phyloP scores from a whole-genome alignment of 768 basidiomycete genomes.

The Tylopilus balloui region DNA sequence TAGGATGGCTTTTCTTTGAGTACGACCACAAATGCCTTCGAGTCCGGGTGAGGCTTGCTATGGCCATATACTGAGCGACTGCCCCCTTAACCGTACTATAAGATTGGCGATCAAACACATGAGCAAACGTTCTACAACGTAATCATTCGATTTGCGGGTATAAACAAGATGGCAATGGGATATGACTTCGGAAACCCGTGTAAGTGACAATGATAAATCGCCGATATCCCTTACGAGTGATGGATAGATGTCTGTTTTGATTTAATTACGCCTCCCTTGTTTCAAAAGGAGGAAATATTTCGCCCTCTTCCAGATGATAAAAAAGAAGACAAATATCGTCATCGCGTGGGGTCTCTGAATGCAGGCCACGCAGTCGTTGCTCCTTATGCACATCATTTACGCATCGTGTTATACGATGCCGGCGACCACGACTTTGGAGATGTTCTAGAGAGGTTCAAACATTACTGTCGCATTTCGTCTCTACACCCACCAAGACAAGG shows the following conservation, averaged over 20 bases:
- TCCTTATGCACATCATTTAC: conserved; percentile 68
- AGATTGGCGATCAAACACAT: conserved; percentile 54
- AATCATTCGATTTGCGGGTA: conserved; percentile 51
- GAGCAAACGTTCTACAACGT: conserved; percentile 51
- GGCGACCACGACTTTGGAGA: conserved; percentile 31
- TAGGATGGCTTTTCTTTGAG: conserved; percentile 55
- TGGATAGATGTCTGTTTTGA: conserved; percentile 63
- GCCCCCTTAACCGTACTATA: conserved; percentile 23
- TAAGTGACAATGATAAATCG: conserved; percentile 33
- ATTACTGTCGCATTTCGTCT: conserved; percentile 50
- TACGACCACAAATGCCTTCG: conserved; percentile 67
- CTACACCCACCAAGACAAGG: conserved; percentile 34
- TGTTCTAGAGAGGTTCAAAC: conserved; percentile 45
- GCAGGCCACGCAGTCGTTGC: conserved; percentile 56
- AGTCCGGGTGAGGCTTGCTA: conserved; percentile 43
- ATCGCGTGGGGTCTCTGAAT: conserved; percentile 55
- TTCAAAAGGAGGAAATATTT: conserved; percentile 60
- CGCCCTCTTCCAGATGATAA: conserved; percentile 38
- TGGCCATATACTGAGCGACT: background rate
- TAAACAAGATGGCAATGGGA: conserved; percentile 58
- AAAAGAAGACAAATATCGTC: conserved; percentile 41
- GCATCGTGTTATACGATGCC: conserved; percentile 54
- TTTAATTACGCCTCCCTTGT: conserved; percentile 55
- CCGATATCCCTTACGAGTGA: conserved; percentile 8
- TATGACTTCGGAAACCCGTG: conserved; percentile 60